These are phyloP conservation scores for Pleurotus pulmonarius DNA, from an alignment of 768 basidiomycete genomes.

Conservation along the genomic window DNA sequence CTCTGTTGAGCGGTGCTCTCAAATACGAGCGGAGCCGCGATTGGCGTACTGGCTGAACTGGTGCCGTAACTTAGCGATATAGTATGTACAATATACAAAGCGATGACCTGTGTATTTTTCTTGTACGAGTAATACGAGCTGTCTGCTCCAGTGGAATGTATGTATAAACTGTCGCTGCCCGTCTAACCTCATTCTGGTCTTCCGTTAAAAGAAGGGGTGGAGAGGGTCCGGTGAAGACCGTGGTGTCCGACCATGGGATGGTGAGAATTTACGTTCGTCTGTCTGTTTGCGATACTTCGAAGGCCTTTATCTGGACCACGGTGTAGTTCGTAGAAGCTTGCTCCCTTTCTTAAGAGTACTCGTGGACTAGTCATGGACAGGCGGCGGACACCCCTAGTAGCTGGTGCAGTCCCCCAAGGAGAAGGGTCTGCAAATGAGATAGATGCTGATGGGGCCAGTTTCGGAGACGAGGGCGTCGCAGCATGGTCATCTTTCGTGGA, in stretches of 20 bases:
- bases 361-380: not conserved
- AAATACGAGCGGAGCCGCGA: conserved; percentile 28
- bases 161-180: too few species aligned
- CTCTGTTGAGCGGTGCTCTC: conserved; percentile 22
- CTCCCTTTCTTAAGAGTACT: not conserved
- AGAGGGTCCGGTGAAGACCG: too few species aligned
- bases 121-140: not conserved
- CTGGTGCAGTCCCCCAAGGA: not conserved
- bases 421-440: not conserved
- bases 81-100: not conserved
- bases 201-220: too few species aligned
- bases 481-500: too few species aligned
- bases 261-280: too few species aligned
- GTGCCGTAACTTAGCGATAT: conserved; percentile 14
- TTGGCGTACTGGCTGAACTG: conserved; percentile 28
- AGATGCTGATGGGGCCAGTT: not conserved
- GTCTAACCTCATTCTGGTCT: too few species aligned
- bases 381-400: not conserved
- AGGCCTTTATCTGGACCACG: too few species aligned
- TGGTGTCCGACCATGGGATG: too few species aligned
- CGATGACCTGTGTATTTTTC: not conserved
- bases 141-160: too few species aligned
- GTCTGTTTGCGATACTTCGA: too few species aligned
- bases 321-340: too few species aligned
- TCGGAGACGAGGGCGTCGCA: too few species aligned